Evolutionary conservation across 1,139 yeast genomes (phyloP), one percentile per base, ranked within the genome.

Genomic region (Diutina neorugosa): DNA sequence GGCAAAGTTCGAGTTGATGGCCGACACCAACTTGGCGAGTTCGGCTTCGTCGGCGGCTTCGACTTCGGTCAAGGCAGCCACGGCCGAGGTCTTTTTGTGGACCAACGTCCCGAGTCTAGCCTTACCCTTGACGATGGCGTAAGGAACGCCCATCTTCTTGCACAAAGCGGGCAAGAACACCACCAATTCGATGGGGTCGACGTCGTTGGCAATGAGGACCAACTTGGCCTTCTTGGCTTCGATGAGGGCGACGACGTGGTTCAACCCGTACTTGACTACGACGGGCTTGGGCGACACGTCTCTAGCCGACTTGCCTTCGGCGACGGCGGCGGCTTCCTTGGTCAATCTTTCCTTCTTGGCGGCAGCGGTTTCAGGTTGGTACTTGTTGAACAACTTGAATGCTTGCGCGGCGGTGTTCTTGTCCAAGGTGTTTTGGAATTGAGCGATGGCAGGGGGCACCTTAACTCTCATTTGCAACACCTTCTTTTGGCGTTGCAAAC

Each of bases 141-240:
- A 91, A 73, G 98, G 98, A 64, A 93, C 90, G 78, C 98, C 98
- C 94, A 91, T 84, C 86, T 91, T 91, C 81, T 93, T 88, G 82
- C 97, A 91, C 70, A 91, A 84, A 75, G 98, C 97, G 71, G 98
- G 98, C 65, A 91, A 80, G 85, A 87, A 91, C 64, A 91, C 80
- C 65, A 91, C 98, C 72, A 91, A 82, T 79, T 91, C 98, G 70
- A 91, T 88, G 73, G 98, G 98, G 82, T 91, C 98, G 69, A 91
- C 98, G 68, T 91, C 98, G 80, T 91, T 86, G 73, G 98, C 97
- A 70, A 91, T 91, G 73, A 91, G 82, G 62, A 91, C 97, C 68
- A 91, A 83, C 76, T 89, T 87, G 65, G 96, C 95, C 82, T 91
- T 91, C 84, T 91, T 91, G 94, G 37, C 41, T 27, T 91, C 98